A percentile compares a stretch with the other conserved stretches of the same genome.
Evolutionary conservation across 1,284 basidiomycete genomes (phyloP).

Genomic region (Cryptococcus hybrid): DNA sequence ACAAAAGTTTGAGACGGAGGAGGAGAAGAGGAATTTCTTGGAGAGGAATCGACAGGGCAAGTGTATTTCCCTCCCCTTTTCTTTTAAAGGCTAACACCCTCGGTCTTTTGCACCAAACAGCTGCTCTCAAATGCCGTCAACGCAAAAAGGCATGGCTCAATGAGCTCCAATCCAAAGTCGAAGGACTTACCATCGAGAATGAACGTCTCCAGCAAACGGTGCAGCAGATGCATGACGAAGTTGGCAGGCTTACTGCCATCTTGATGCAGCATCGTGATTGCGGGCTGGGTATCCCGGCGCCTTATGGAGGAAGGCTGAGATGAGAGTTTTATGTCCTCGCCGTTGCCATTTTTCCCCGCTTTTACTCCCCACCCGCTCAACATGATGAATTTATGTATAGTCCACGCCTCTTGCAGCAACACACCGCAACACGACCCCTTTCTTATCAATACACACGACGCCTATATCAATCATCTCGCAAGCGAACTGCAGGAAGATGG

Average conservation of each 20-base stretch:
- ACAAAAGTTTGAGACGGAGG: conserved; percentile 70
- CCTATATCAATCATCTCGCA: no score
- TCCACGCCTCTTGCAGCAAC: no score
- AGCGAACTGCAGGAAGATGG: no score
- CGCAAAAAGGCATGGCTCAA: conserved; percentile 97
- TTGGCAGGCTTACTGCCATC: conserved; percentile 57
- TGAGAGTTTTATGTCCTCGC: no score
- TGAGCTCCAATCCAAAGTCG: conserved; percentile 89
- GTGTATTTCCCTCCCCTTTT: conserved; percentile 28
- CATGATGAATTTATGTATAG: no score
- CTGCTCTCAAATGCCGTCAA: conserved; percentile 96
- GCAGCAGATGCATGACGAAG: conserved; percentile 55
- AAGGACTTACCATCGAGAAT: conserved; percentile 86
- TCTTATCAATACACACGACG: no score
- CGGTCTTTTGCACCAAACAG: conserved; percentile 52
- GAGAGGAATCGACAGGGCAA: conserved; percentile 91
- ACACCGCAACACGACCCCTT: no score
- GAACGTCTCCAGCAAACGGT: conserved; percentile 71
- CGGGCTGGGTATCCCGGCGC: conserved; percentile 31
- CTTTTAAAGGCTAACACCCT: neutral
- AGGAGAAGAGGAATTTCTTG: conserved; percentile 93
- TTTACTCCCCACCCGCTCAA: no score
- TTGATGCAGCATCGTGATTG: conserved; percentile 51
- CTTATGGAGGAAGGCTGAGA: conserved; percentile 13
- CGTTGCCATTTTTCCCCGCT: no score